Evolutionary conservation across 495 filamentous ascomycete genomes (phyloP).

Genomic region (Sordaria brevicollis): DNA sequence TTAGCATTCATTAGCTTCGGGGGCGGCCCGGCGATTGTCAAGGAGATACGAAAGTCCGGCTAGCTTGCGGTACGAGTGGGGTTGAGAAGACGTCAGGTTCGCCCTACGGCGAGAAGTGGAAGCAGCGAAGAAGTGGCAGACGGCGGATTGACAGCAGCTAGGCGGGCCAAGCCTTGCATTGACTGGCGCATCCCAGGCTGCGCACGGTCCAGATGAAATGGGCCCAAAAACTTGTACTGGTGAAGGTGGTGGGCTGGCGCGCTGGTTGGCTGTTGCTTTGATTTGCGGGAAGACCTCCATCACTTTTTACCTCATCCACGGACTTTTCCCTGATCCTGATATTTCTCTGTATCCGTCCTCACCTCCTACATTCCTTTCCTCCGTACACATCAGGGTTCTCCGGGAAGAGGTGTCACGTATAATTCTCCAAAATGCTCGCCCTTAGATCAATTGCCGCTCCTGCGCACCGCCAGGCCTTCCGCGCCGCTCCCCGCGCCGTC

Average conservation of each 20-base stretch:
- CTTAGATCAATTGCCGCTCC: conserved; percentile 41
- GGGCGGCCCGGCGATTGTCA: neutral
- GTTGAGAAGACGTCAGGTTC: neutral
- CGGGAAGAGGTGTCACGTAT: neutral
- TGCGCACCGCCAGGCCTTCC: conserved; percentile 40
- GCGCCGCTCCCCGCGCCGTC: conserved; percentile 34
- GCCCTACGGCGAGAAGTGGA: neutral
- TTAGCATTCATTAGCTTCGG: neutral
- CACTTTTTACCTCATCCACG: conserved; percentile 8
- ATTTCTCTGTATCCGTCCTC: neutral
- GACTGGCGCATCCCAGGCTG: neutral
- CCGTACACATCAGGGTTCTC: neutral
- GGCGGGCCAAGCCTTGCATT: neutral
- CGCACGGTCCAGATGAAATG: neutral
- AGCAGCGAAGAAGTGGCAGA: neutral
- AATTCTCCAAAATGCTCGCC: conserved; percentile 35
- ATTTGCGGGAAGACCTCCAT: neutral
- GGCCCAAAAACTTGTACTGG: neutral
- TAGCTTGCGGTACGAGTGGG: neutral
- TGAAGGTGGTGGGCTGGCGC: neutral
- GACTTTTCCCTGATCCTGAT: conserved; percentile 1
- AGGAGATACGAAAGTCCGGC: neutral
- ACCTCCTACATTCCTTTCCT: conserved; percentile 1
- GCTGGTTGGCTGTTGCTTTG: conserved; percentile 1
- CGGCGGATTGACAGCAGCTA: neutral